phyloP scores from a whole-genome alignment of 192 early-diverging fungal species.

The Backusella morwellensis region DNA sequence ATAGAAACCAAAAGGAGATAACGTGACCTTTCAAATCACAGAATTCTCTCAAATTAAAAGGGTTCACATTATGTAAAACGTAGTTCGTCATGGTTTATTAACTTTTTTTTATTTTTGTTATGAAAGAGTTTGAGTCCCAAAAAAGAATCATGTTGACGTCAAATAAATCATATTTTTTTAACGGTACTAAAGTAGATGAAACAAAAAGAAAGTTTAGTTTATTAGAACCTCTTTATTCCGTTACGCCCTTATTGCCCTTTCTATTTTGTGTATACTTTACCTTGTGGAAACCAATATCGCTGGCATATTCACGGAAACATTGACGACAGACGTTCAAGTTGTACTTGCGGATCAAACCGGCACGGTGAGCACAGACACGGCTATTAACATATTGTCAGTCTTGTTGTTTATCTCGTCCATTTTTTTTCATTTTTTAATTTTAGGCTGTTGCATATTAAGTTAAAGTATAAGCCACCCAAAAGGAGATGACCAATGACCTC shows the following conservation, averaged over 20 bases:
- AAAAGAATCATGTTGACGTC: background rate
- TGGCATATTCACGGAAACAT: constrained; percentile 99
- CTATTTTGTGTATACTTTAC: constrained; percentile 39
- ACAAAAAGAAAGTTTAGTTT: background rate
- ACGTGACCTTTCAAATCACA: background rate
- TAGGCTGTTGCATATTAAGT: background rate
- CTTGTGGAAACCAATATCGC: constrained; percentile 99
- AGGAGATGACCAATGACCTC: background rate
- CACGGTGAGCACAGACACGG: constrained; percentile 98
- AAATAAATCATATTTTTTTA: constrained; percentile 9
- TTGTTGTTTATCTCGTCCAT: background rate
- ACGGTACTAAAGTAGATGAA: constrained; percentile 7
- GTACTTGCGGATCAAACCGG: constrained; percentile 99
- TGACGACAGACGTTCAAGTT: constrained; percentile 98
- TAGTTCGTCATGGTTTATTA: background rate
- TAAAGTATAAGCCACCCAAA: constrained; percentile 12
- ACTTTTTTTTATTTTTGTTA: constrained; percentile 9
- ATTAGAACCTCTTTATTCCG: background rate
- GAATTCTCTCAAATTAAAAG: background rate
- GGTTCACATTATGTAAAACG: constrained; percentile 5
- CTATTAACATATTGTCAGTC: constrained; percentile 34
- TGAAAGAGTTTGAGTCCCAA: background rate
- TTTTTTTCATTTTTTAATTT: background rate
- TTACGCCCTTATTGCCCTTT: background rate
- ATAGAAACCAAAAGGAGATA: background rate